phyloP scores from a whole-genome alignment of 257 asterid species.

The Gentiana dahurica region DNA sequence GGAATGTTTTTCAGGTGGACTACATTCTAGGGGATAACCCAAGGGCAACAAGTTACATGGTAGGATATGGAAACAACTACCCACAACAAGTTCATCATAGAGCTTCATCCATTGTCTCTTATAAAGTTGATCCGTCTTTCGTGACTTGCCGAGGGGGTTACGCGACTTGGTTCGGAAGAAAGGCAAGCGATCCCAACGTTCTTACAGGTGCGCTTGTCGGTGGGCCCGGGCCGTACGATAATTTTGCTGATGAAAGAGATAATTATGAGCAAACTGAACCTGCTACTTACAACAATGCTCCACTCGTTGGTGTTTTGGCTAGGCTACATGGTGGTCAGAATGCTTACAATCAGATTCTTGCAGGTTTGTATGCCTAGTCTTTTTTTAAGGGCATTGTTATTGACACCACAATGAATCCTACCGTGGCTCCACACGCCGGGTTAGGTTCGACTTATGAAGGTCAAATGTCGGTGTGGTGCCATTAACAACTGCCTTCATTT shows the following conservation, averaged over 20 bases:
- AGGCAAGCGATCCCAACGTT: conserved; percentile 45
- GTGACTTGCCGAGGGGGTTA: conserved; percentile 71
- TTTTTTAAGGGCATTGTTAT: too few relatives aligned
- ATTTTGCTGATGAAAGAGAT: conserved; percentile 41
- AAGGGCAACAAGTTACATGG: conserved; percentile 56
- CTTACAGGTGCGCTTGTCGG: conserved; percentile 68
- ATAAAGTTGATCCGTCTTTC: conserved; percentile 34
- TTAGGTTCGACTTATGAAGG: too few relatives aligned
- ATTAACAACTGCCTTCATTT: too few relatives aligned
- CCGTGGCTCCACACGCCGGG: too few relatives aligned
- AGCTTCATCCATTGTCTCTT: conserved; percentile 57
- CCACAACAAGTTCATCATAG: conserved; percentile 73
- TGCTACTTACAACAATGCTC: conserved; percentile 70
- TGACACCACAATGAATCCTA: too few relatives aligned
- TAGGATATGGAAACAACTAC: conserved; percentile 48
- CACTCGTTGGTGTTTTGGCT: conserved; percentile 67
- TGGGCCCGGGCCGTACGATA: conserved; percentile 52
- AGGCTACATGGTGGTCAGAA: conserved; percentile 17
- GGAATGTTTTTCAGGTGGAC: conserved; percentile 16
- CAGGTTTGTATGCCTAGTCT: too few relatives aligned
- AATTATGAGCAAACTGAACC: conserved; percentile 74
- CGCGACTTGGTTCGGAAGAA: conserved; percentile 43
- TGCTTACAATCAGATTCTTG: too few relatives aligned
- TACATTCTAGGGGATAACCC: conserved; percentile 76
- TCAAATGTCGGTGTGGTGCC: too few relatives aligned